Percentiles rank a stretch among this genome's conserved stretches.
Evolutionary conservation across 352 stramenopile species (phyloP).

Genomic region (Globisporangium paroecandrum): DNA sequence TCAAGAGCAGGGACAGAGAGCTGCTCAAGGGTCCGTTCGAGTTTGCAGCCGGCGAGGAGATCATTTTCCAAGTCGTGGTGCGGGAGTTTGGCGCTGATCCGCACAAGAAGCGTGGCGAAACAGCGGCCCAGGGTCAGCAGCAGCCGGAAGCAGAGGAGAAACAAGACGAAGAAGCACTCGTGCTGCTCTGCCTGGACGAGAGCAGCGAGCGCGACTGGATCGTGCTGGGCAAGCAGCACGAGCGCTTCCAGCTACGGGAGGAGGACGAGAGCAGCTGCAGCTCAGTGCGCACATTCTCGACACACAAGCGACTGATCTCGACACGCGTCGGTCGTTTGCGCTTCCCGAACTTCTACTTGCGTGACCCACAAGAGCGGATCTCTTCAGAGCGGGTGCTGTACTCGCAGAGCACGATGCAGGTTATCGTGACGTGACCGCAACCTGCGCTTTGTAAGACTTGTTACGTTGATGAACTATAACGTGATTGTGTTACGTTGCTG

Average conservation of each 20-base stretch:
- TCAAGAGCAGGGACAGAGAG: constrained; percentile 7
- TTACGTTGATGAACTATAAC: neutral
- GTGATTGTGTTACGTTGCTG: neutral
- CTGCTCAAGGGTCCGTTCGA: constrained; percentile 7
- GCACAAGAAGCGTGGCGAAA: neutral
- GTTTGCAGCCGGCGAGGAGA: constrained; percentile 31
- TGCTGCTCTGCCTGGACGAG: constrained; percentile 52
- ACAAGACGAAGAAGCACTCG: neutral
- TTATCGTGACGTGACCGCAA: constrained; percentile 25
- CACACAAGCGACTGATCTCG: constrained; percentile 45
- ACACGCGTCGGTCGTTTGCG: constrained; percentile 41
- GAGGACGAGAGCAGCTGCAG: neutral
- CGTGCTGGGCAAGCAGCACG: constrained; percentile 56
- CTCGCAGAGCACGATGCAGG: constrained; percentile 32
- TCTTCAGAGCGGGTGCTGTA: constrained; percentile 33
- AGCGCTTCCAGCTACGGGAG: constrained; percentile 34
- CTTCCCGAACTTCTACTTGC: constrained; percentile 52
- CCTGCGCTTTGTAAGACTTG: neutral
- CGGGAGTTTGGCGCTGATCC: constrained; percentile 15
- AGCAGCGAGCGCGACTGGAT: constrained; percentile 63
- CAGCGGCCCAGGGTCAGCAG: neutral
- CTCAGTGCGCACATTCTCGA: constrained; percentile 25
- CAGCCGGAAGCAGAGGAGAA: constrained; percentile 4
- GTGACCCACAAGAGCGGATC: constrained; percentile 10
- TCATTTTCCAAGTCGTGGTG: constrained; percentile 48